A percentile compares a stretch with the other conserved stretches of the same genome.
phyloP scores from a whole-genome alignment of 768 basidiomycete genomes.

The Mycena vitilis region DNA sequence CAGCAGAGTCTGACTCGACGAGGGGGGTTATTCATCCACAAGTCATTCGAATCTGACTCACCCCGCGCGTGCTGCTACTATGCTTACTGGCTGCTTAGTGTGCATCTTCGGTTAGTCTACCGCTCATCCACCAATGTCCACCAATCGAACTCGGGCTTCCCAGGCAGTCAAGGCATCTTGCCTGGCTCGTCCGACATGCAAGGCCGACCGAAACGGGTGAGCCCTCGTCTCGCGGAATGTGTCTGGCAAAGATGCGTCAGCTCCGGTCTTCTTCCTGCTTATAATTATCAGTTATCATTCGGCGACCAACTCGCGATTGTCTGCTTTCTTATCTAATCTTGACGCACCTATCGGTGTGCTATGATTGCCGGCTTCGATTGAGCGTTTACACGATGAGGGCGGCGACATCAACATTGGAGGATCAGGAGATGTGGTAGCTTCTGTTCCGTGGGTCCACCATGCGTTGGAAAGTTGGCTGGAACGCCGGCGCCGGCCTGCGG shows the following conservation, averaged over 20 bases:
- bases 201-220: constrained; percentile 16
- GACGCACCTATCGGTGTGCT: not conserved
- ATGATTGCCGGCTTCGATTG: not conserved
- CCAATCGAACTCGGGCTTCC: not conserved
- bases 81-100: not conserved
- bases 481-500: constrained; percentile 4
- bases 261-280: not conserved
- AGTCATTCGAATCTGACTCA: not conserved
- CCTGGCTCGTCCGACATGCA: constrained; percentile 4
- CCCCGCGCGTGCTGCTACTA: not conserved
- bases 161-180: not conserved
- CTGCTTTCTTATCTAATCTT: not conserved
- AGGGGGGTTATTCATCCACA: not conserved
- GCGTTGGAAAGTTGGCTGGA: not conserved
- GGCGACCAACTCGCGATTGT: not conserved
- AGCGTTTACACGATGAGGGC: not conserved
- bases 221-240: not conserved
- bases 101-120: not conserved
- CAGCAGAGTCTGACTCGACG: not conserved
- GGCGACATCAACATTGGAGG: not conserved
- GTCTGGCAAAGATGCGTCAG: not conserved
- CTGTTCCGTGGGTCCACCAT: not conserved
- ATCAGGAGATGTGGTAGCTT: not conserved
- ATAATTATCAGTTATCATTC: not conserved
- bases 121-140: not conserved